Percentiles rank a stretch among this genome's conserved stretches.
Conservation (phyloP, 306 rosid species). For the Senna tora region DNA sequence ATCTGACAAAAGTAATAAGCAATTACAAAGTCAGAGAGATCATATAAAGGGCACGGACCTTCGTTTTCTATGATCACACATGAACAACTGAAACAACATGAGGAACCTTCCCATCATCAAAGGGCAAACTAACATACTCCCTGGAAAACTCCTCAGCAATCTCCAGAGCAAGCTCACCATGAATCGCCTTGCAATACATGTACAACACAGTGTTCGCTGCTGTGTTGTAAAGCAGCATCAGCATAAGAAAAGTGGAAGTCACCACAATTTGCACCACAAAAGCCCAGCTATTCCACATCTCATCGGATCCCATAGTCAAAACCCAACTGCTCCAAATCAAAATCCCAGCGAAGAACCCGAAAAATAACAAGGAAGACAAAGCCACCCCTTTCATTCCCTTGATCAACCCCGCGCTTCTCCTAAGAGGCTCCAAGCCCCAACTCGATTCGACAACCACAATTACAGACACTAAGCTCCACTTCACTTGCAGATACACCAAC, state of each 20-base stretch:
- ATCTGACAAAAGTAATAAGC: neutral
- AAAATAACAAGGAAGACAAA: constrained; percentile 38
- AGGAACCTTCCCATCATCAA: constrained; percentile 71
- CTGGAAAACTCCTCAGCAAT: constrained; percentile 60
- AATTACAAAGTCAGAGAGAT: neutral
- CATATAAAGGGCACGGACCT: constrained; percentile 33
- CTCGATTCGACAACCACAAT: constrained; percentile 49
- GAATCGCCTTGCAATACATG: constrained; percentile 54
- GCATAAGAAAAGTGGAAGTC: constrained; percentile 49
- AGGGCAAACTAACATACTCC: constrained; percentile 65
- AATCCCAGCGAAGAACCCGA: constrained; percentile 36
- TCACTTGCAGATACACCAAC: constrained; percentile 44
- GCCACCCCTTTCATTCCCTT: constrained; percentile 52
- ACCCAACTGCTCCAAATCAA: constrained; percentile 33
- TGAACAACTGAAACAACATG: constrained; percentile 66
- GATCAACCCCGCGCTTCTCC: constrained; percentile 47
- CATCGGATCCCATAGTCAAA: constrained; percentile 26
- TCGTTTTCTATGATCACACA: constrained; percentile 12
- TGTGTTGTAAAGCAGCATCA: constrained; percentile 51
- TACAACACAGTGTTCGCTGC: constrained; percentile 56
- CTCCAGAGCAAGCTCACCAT: constrained; percentile 51
- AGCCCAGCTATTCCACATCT: constrained; percentile 57
- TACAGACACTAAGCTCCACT: constrained; percentile 47
- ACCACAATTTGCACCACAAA: constrained; percentile 57
- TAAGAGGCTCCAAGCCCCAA: constrained; percentile 52